Conservation (phyloP, 192 early-diverging fungal species). For the Coemansia sp. region DNA sequence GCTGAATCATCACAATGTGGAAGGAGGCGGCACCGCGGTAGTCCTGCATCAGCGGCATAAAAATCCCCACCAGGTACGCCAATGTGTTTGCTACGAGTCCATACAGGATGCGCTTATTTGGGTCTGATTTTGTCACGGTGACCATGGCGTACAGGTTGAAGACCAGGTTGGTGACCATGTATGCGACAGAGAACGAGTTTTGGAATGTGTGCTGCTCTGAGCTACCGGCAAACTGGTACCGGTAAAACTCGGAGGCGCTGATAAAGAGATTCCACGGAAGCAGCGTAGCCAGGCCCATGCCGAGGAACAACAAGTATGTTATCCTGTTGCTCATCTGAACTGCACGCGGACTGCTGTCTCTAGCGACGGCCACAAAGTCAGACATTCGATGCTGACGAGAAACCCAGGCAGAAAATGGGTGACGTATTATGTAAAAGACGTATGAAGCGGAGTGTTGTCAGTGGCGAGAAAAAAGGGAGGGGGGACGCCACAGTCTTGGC, state of each 20-base stretch:
- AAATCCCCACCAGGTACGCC: slow-evolving; percentile 52
- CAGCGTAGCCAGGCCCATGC: slow-evolving; percentile 74
- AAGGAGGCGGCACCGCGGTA: slow-evolving; percentile 61
- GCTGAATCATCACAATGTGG: slow-evolving; percentile 58
- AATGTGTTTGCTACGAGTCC: slow-evolving; percentile 57
- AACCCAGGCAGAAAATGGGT: neutral
- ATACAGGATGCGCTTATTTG: slow-evolving; percentile 44
- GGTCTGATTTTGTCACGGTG: slow-evolving; percentile 39
- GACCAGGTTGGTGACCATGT: slow-evolving; percentile 61
- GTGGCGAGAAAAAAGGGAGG: neutral
- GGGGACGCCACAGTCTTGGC: neutral
- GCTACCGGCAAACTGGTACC: slow-evolving; percentile 59
- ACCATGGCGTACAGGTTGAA: slow-evolving; percentile 55
- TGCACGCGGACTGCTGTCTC: neutral
- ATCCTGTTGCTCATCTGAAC: slow-evolving; percentile 12
- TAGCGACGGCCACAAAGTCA: neutral
- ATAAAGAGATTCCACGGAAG: slow-evolving; percentile 84
- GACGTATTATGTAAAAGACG: neutral
- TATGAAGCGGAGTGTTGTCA: neutral
- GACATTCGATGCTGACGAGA: neutral
- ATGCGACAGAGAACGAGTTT: slow-evolving; percentile 72
- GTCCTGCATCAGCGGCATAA: slow-evolving; percentile 51
- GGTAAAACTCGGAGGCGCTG: slow-evolving; percentile 74
- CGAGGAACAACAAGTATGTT: slow-evolving; percentile 64
- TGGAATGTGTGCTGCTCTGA: slow-evolving; percentile 65